Conservation (phyloP, 208 protist genomes). For the Herpetomonas samuelpessoai region DNA sequence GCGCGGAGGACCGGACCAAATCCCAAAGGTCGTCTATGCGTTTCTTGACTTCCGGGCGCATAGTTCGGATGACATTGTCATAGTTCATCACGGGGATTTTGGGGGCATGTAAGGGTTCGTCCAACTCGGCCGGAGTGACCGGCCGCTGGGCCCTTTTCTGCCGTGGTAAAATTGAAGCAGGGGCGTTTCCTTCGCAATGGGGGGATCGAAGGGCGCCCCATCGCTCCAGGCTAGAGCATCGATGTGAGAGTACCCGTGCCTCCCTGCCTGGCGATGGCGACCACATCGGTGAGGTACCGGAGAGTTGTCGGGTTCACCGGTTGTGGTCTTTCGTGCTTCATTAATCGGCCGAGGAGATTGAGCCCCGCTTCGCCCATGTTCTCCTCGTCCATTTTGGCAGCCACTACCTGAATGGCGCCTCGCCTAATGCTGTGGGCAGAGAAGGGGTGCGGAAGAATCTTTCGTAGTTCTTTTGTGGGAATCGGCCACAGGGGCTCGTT, state of each 20-base stretch:
- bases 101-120: constrained; percentile 6
- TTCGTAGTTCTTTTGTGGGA: constrained; percentile 6
- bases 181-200: too few species aligned
- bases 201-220: too few species aligned
- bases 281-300: too few species aligned
- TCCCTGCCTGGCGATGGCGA: too few species aligned
- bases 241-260: constrained; percentile 12
- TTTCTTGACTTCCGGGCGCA: background rate
- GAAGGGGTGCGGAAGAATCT: constrained; percentile 12
- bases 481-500: constrained; percentile 12
- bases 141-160: constrained; percentile 10
- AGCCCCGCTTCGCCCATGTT: too few species aligned
- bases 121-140: background rate
- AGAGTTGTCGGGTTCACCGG: constrained; percentile 16
- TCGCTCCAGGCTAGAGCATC: constrained; percentile 9
- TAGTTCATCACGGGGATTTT: background rate
- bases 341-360: constrained; percentile 15
- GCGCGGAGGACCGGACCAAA: background rate
- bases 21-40: background rate
- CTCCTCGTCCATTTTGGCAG: background rate
- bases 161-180: constrained; percentile 11
- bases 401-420: constrained; percentile 7
- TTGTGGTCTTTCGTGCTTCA: constrained; percentile 17
- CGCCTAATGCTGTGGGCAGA: constrained; percentile 23
- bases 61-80: background rate